Base-by-base conservation (phyloP, 345 rosid species). In the Psidium friedrichsthalianum region DNA sequence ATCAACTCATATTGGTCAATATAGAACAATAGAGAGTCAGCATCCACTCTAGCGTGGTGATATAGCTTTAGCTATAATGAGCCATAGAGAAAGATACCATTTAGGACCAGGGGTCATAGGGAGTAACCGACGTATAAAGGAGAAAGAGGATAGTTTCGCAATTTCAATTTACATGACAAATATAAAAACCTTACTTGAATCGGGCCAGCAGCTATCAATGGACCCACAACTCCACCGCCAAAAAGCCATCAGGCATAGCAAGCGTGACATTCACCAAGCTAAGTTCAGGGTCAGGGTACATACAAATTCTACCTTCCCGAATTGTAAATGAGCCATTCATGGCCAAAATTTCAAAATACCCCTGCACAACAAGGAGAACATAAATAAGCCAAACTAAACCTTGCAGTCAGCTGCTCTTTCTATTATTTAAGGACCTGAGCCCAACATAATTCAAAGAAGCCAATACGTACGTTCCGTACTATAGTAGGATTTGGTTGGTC, bases 171-270 rank as follows among this genome's bases (percentile, higher is more conserved):
- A 82, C 42, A 83, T 27, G 69, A 22, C 27, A 40, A 64, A 18
- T 61, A 86, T 80, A 25, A 22, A 69, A 32, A 69, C 80, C 6
- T 32, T 85, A 92, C 92, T 84, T 89, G 91, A 81, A 88, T 51
- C 27, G 86, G 90, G 49, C 84, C 56, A 40, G 87, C 92, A 40
- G 89, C 94, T 14, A 90, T 69, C 8, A 89, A 15, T 7, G 89
- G 83, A 56, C 93, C 91, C 2, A 74, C 90, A 87, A 92, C 86
- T 29, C 54, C 56, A 82, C 94, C 94, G 58, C 93, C 93, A 18
- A 92, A 82, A 56, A 92, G 89, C 9, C 93, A 83, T 88, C 54
- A 42, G 89, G 82, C 25, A 82, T 82, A 54, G 94, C 89, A 51
- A 91, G 52, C 27, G 85, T 82, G 56, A 90, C 85, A 56, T 85